Base-by-base conservation (phyloP, 2,329 filamentous ascomycete species). In the Nemania sp. region DNA sequence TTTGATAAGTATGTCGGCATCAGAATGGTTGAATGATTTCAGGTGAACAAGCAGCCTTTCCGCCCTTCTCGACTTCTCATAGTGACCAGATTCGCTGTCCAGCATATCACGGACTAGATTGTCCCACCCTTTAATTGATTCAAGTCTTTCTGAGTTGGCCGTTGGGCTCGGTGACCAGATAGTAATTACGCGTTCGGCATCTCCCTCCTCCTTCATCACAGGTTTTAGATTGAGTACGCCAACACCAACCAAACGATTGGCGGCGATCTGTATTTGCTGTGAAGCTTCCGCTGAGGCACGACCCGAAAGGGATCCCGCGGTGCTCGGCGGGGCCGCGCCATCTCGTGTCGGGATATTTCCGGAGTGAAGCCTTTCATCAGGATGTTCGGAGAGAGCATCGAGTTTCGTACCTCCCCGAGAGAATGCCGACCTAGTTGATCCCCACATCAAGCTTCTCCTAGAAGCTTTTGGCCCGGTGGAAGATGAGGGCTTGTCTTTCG, bases 41-140 rank as follows among this genome's bases (percentile, higher is more conserved):
- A 98, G 82, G 68, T 93, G 91, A 1, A 98, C 83, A 72, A 95
- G 92, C 5, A 98, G 82, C 29, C 92, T 88, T 75, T 95, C 93
- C 26, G 93, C 89, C 62, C 88, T 87, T 62, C 86, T 83, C 24
- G 91, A 93, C 75, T 90, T 91, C 74, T 91, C 90, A 77, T 93
- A 97, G 43, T 89, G 87, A 6, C 91, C 91, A n/a, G 86, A 90
- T 38, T 88, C 85, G 77, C 90, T 95, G 18, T 90, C 88, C 73
- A 94, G 84, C n/a, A 97, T 80, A 55, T 92, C 90, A 41, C 87
- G 85, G 63, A 97, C 85, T 55, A 97, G 78, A 15, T 90, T 87
- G 68, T 94, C 89, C 87, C 92, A 95, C 15, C 90, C 91, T 53
- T 91, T 87, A 5, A 82, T 85, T 27, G 85, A 83, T 5, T 88